Conservation (phyloP, 768 basidiomycete species). For the Cantharellus anzutake region DNA sequence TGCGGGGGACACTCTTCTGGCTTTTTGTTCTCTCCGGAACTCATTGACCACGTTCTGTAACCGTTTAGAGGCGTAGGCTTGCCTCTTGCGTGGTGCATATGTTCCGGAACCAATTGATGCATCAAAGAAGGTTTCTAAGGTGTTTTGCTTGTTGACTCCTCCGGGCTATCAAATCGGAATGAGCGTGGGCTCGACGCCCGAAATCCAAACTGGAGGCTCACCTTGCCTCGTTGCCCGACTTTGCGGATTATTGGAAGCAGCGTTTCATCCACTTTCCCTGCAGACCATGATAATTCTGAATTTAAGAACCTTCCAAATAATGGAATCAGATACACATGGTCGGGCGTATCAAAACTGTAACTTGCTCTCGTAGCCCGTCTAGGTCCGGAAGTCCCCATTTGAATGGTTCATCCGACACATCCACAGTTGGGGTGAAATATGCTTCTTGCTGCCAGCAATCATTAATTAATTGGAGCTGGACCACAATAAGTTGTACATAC, state of each 20-base stretch:
- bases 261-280: slow-evolving; percentile 72
- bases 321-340: too few relatives aligned
- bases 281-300: slow-evolving; percentile 66
- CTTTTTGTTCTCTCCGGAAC: neutral
- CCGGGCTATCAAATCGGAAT: slow-evolving; percentile 24
- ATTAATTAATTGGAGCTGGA: neutral
- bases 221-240: slow-evolving; percentile 67
- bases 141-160: slow-evolving; percentile 57
- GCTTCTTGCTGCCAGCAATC: slow-evolving; percentile 41
- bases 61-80: slow-evolving; percentile 71
- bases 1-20: neutral
- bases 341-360: slow-evolving; percentile 8
- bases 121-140: slow-evolving; percentile 58
- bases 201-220: slow-evolving; percentile 11
- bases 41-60: slow-evolving; percentile 47
- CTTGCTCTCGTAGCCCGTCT: slow-evolving; percentile 69
- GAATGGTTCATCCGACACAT: slow-evolving; percentile 82
- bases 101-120: slow-evolving; percentile 45
- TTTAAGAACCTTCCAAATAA: slow-evolving; percentile 35
- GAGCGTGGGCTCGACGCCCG: neutral
- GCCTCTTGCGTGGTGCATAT: slow-evolving; percentile 56
- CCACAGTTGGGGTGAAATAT: slow-evolving; percentile 81
- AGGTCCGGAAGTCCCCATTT: slow-evolving; percentile 97
- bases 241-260: slow-evolving; percentile 83
- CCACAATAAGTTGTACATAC: slow-evolving; percentile 26